These are phyloP conservation scores for Plectosphaerella sp. DNA, from an alignment of 2,329 filamentous ascomycete genomes.

Conservation along the genomic window DNA sequence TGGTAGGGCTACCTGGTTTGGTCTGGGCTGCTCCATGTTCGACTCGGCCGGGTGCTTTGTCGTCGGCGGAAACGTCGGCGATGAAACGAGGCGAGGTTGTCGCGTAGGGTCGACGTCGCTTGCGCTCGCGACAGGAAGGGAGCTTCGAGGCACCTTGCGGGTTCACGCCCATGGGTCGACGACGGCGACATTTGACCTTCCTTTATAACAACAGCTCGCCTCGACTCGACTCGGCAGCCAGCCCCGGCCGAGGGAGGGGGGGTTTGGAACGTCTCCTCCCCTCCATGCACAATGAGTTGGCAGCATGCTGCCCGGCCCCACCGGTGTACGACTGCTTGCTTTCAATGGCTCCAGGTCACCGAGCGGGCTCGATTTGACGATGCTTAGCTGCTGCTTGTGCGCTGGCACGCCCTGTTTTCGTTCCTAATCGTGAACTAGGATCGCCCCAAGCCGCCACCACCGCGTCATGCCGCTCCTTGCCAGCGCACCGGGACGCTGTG, in stretches of 20 bases:
- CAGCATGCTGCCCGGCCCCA: conserved; percentile 13
- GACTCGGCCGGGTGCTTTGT: background rate
- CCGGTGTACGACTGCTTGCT: conserved; percentile 12
- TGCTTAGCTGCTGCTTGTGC: conserved; percentile 3
- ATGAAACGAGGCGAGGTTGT: background rate
- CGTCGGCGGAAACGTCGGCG: background rate
- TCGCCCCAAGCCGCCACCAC: background rate
- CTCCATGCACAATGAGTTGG: conserved; percentile 14
- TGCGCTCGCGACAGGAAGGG: too few species aligned
- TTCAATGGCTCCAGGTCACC: conserved; percentile 8
- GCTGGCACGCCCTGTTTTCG: conserved; percentile 1
- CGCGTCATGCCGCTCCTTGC: background rate
- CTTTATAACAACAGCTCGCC: background rate
- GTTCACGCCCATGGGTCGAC: background rate
- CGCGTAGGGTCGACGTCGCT: background rate
- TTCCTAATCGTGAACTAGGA: background rate
- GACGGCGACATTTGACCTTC: background rate
- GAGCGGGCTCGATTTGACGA: background rate
- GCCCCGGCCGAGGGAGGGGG: background rate
- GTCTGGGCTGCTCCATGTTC: background rate
- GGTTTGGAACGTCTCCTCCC: conserved; percentile 1
- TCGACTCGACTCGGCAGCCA: background rate
- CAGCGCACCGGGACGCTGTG: background rate
- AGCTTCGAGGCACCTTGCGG: too few species aligned
- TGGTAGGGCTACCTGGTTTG: background rate